Percentiles rank a stretch among this genome's conserved stretches.
Conservation (phyloP, 75 land plant genomes). For the Larix kaempferi region DNA sequence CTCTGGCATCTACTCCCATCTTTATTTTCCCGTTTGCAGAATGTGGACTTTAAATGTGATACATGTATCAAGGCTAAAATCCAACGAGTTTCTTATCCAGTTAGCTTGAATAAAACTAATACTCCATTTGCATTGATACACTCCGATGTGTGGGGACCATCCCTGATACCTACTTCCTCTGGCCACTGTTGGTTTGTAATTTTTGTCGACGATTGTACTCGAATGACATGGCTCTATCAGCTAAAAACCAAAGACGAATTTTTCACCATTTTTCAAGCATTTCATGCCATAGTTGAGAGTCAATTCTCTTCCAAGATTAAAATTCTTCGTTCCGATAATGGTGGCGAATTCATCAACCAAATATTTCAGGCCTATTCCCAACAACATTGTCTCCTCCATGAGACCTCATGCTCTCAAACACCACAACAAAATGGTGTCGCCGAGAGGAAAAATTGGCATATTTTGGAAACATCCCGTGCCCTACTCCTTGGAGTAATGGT, state of each 20-base stretch:
- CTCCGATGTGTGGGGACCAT: slow-evolving; percentile 29
- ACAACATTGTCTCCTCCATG: slow-evolving; percentile 14
- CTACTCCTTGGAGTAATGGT: background rate
- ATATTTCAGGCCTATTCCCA: slow-evolving; percentile 2
- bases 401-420: slow-evolving; percentile 13
- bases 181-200: slow-evolving; percentile 18
- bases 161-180: slow-evolving; percentile 6
- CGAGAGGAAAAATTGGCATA: slow-evolving; percentile 24
- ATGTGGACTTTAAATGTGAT: slow-evolving; percentile 17
- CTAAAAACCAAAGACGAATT: slow-evolving; percentile 22
- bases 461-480: slow-evolving; percentile 18
- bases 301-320: slow-evolving; percentile 6
- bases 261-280: slow-evolving; percentile 10
- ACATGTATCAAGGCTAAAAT: slow-evolving; percentile 22
- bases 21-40: slow-evolving; percentile 6
- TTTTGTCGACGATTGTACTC: slow-evolving; percentile 39
- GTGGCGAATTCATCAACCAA: slow-evolving; percentile 17
- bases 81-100: slow-evolving; percentile 11
- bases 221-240: slow-evolving; percentile 24
- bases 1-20: slow-evolving; percentile 13
- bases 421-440: slow-evolving; percentile 38
- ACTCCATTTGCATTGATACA: slow-evolving; percentile 24
- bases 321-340: slow-evolving; percentile 19
- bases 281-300: slow-evolving; percentile 15
- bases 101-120: slow-evolving; percentile 14